Evolutionary conservation across 2,329 filamentous ascomycete species (phyloP).

Genomic region (Zasmidium cellare): DNA sequence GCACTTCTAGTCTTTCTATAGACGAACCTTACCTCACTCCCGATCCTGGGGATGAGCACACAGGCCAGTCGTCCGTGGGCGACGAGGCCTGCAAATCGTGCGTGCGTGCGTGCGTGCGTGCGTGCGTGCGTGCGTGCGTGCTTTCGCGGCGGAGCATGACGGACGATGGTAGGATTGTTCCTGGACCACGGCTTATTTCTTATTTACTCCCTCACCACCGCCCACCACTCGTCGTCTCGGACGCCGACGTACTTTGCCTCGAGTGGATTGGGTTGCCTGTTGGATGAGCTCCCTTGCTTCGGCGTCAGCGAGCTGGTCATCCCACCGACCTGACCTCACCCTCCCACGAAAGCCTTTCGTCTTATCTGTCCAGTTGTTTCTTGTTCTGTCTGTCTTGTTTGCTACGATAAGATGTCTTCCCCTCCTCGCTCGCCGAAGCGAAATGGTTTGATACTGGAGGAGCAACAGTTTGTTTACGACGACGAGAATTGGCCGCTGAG

Average conservation of each 20-base stretch:
- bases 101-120: too few species aligned
- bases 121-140: too few species aligned
- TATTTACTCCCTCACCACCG: conserved; percentile 7
- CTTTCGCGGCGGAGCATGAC: too few species aligned
- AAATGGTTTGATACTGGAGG: conserved; percentile 17
- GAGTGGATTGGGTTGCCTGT: not conserved
- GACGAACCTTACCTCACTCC: conserved; percentile 5
- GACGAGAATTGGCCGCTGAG: conserved; percentile 13
- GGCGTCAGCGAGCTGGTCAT: conserved; percentile 3
- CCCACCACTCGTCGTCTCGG: not conserved
- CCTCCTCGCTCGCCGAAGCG: conserved; percentile 13
- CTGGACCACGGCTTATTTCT: not conserved
- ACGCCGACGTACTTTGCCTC: not conserved
- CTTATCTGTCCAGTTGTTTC: not conserved
- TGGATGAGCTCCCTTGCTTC: conserved; percentile 8
- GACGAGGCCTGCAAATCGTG: not conserved
- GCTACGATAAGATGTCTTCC: not conserved
- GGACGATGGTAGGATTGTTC: conserved; percentile 8
- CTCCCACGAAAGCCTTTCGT: not conserved
- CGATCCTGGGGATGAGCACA: not conserved
- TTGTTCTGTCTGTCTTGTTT: not conserved
- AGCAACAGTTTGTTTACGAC: not conserved
- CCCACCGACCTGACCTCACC: not conserved
- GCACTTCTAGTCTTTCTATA: conserved; percentile 2
- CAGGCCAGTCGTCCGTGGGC: not conserved